phyloP scores from a whole-genome alignment of 2,329 filamentous ascomycete species.

The Colletotrichum godetiae region DNA sequence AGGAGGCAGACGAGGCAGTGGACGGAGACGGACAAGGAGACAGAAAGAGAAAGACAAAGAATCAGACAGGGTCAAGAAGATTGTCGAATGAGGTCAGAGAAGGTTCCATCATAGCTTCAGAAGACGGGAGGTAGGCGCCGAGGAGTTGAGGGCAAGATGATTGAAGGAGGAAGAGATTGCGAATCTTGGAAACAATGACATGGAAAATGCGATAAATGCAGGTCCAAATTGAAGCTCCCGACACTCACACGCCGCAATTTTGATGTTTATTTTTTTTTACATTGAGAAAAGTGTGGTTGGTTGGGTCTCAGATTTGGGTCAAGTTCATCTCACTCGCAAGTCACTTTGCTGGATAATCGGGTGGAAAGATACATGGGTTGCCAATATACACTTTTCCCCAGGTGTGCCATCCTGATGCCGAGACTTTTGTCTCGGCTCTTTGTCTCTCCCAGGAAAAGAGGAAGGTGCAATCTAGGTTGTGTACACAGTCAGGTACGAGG shows the following conservation, averaged over 20 bases:
- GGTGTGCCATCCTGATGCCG: neutral
- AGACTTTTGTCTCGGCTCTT: neutral
- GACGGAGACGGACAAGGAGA: neutral
- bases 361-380: neutral
- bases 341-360: neutral
- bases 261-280: neutral
- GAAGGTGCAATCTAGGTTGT: neutral
- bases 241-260: neutral
- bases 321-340: neutral
- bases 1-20: neutral
- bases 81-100: neutral
- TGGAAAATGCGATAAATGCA: slow-evolving; percentile 22
- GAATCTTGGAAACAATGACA: slow-evolving; percentile 22
- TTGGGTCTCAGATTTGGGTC: neutral
- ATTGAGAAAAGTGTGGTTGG: neutral
- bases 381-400: neutral
- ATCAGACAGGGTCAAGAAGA: neutral
- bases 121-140: neutral
- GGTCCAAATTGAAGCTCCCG: slow-evolving; percentile 5
- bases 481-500: no score
- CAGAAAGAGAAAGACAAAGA: neutral
- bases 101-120: neutral
- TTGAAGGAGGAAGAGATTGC: slow-evolving; percentile 34
- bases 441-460: neutral
- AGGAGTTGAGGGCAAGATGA: neutral